These are phyloP conservation scores for Leptographium flavum DNA, from an alignment of 2,329 filamentous ascomycete species.

Conservation along the genomic window DNA sequence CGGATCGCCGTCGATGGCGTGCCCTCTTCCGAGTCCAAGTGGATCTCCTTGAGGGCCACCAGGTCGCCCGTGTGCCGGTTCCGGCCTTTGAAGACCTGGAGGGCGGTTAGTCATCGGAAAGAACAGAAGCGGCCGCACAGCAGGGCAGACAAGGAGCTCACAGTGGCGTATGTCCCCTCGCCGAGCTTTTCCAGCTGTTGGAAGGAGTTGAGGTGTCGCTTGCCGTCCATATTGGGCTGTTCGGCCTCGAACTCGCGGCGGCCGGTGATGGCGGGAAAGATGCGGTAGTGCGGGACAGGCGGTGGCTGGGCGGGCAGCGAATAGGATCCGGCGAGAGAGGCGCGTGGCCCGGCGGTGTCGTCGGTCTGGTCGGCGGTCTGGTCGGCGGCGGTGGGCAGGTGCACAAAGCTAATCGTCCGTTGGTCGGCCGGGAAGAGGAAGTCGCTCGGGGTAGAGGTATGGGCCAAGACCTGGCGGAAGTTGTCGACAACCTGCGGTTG, in stretches of 20 bases:
- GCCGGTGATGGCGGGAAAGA: conserved; percentile 10
- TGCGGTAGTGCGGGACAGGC: conserved; percentile 15
- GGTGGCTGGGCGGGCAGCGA: conserved; percentile 17
- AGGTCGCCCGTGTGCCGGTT: conserved; percentile 95
- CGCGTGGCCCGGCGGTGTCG: background rate
- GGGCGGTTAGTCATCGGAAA: background rate
- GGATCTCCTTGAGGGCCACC: conserved; percentile 95
- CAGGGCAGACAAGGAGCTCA: conserved; percentile 29
- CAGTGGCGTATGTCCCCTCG: conserved; percentile 96
- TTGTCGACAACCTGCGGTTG: conserved; percentile 9
- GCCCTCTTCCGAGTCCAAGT: conserved; percentile 95
- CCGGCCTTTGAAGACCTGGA: conserved; percentile 85
- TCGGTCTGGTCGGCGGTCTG: background rate
- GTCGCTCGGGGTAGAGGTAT: conserved; percentile 21
- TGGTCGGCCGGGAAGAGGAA: conserved; percentile 24
- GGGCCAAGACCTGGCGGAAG: conserved; percentile 5
- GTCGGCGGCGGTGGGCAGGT: background rate
- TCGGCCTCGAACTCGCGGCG: conserved; percentile 7
- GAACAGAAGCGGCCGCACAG: background rate
- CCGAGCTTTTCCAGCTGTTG: conserved; percentile 98
- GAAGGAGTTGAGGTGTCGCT: conserved; percentile 89
- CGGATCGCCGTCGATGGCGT: conserved; percentile 95
- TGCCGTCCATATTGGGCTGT: conserved; percentile 60
- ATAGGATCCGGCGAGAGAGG: background rate
- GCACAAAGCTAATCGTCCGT: conserved; percentile 14